Base-by-base conservation (phyloP, 805 yeast genomes). In the Yamadazyma philogaea region DNA sequence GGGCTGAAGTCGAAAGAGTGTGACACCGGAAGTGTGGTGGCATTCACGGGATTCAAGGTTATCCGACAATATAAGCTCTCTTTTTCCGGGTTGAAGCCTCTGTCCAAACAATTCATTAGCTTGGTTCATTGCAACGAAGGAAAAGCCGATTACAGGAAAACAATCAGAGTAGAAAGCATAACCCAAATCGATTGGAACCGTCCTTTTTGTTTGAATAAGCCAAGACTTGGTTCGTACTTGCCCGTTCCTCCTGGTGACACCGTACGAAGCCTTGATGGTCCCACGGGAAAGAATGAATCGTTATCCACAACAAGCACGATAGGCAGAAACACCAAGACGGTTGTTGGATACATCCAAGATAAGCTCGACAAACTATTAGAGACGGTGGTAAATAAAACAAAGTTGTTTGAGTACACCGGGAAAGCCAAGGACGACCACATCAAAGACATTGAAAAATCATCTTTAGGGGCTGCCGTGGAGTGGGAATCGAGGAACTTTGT, bases 41-140 rank as follows among this genome's bases (percentile, higher is more conserved):
- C 75, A 0, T 82, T 72, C 49, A 68, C 81, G 0, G 88, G 88
- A 0, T 77, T 79, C 50, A 74, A 75, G 42, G 60, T 81, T 2
- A 72, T 73, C 38, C 64, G 82, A 39, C 70, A 74, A 16, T 74
- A 72, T 44, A 64, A 70, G 17, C 54, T 72, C 18, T 35, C 46
- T 7, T 14, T 48, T 1, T 34, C 46, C 14, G 73, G 70, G 35
- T 40, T 63, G 17, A 38, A 42, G 19, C 60, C 71, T 30, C 68
- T 72, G 6, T 49, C 68, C 43, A 54, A 66, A 42, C 78, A 72
- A 43, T 70, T 68, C 46, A 55, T 80, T 14, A 57, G 73, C 3
- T 47, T 82, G 14, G 63, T 74, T 0, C 79, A 73, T 49, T 82
- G 89, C 55, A 55, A 68, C 14, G 56, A 63, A 4, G 87, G 89